Evolutionary conservation across 139 green algal species (phyloP).

Genomic region (Coelastrella sp.): DNA sequence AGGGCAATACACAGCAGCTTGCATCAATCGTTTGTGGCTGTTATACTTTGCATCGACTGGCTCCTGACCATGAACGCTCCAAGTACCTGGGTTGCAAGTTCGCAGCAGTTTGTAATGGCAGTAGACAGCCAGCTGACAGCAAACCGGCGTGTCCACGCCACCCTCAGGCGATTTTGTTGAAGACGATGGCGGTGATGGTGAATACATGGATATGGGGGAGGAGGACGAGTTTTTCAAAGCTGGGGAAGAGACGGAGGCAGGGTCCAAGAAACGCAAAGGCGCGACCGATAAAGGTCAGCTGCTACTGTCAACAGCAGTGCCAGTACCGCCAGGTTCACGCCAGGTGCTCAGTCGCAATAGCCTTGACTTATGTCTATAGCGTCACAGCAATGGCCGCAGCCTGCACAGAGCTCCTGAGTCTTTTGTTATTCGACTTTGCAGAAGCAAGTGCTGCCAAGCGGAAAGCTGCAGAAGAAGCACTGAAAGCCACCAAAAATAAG

Average conservation of each 20-base stretch:
- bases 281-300: constrained; percentile 38
- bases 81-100: background rate
- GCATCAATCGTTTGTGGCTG: background rate
- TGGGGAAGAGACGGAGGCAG: constrained; percentile 42
- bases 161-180: constrained; percentile 83
- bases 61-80: too few relatives aligned
- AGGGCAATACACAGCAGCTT: background rate
- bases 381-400: background rate
- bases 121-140: too few relatives aligned
- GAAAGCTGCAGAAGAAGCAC: constrained; percentile 29
- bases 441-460: constrained; percentile 40
- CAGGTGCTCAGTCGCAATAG: too few relatives aligned
- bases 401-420: background rate
- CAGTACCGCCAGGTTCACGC: background rate
- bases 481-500: constrained; percentile 14
- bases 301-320: background rate
- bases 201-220: constrained; percentile 85
- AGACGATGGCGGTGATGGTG: constrained; percentile 80
- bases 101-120: background rate
- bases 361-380: too few relatives aligned
- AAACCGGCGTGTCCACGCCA: too few relatives aligned
- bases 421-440: background rate
- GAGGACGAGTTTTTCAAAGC: constrained; percentile 88
- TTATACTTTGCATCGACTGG: too few relatives aligned
- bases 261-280: constrained; percentile 61